A percentile compares a stretch with the other conserved stretches of the same genome.
Conservation (phyloP, 208 protist species). For the Leishmania braziliensis region DNA sequence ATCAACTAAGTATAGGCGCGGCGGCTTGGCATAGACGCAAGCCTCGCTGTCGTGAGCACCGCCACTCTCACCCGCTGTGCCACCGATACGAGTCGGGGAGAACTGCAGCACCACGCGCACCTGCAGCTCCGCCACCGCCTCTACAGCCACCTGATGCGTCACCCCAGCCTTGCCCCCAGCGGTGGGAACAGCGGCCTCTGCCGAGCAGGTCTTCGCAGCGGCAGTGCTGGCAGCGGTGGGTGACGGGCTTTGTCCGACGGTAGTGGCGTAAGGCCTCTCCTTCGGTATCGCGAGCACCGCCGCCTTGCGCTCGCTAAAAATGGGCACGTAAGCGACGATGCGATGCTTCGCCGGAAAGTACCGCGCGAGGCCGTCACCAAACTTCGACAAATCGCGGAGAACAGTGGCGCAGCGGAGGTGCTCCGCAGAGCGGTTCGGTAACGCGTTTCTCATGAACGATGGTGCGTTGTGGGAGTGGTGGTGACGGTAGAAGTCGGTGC, state of each 20-base stretch:
- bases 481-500: slow-evolving; percentile 28
- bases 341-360: slow-evolving; percentile 28
- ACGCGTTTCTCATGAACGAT: slow-evolving; percentile 32
- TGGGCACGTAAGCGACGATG: slow-evolving; percentile 37
- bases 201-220: not conserved
- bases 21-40: slow-evolving; percentile 28
- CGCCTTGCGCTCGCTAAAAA: slow-evolving; percentile 38
- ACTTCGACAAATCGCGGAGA: slow-evolving; percentile 49
- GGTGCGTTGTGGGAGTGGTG: slow-evolving; percentile 43
- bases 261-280: slow-evolving; percentile 22
- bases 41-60: slow-evolving; percentile 4
- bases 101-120: slow-evolving; percentile 40
- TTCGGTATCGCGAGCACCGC: slow-evolving; percentile 27
- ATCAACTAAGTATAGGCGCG: slow-evolving; percentile 36
- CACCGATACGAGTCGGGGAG: not conserved
- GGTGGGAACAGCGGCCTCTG: not conserved
- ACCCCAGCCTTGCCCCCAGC: slow-evolving; percentile 6
- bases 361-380: slow-evolving; percentile 44
- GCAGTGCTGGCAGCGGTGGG: not conserved
- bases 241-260: slow-evolving; percentile 11
- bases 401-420: slow-evolving; percentile 37
- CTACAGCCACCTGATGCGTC: slow-evolving; percentile 28
- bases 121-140: slow-evolving; percentile 35
- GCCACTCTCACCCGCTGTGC: not conserved
- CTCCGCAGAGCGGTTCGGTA: slow-evolving; percentile 18